Conservation (phyloP, 306 rosid genomes). For the Datisca glomerata region DNA sequence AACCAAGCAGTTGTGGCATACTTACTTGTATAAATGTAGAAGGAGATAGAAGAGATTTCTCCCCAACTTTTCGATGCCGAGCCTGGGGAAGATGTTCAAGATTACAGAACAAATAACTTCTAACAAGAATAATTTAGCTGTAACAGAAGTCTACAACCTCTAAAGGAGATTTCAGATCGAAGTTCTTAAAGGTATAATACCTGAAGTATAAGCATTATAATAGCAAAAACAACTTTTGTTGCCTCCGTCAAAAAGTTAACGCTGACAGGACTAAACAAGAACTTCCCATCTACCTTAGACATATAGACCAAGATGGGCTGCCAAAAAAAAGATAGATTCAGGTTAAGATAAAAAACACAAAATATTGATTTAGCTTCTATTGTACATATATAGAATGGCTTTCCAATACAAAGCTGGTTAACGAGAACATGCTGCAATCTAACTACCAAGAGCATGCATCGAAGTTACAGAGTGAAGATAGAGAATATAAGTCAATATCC, state of each 20-base stretch:
- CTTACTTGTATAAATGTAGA: conserved; percentile 76
- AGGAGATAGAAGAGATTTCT: conserved; percentile 88
- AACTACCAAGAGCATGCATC: no score
- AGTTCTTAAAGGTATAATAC: conserved; percentile 17
- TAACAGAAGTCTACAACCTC: neutral
- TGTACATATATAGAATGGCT: no score
- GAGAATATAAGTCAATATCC: no score
- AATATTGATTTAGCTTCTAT: no score
- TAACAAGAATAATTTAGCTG: neutral
- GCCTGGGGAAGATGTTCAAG: conserved; percentile 44
- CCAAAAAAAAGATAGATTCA: conserved; percentile 13
- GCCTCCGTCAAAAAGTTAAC: conserved; percentile 94
- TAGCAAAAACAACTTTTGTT: conserved; percentile 81
- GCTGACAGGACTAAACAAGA: conserved; percentile 93
- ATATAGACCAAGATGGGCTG: conserved; percentile 98
- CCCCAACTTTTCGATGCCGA: conserved; percentile 91
- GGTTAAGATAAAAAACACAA: neutral
- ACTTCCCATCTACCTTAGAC: conserved; percentile 99
- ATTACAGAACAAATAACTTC: neutral
- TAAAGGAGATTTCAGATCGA: neutral
- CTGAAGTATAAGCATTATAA: conserved; percentile 84
- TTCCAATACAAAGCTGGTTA: no score
- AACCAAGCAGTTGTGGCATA: no score
- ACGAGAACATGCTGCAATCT: no score
- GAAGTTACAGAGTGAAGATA: no score